Conservation (phyloP, 2,329 filamentous ascomycete species). For the Exserohilum turcica region DNA sequence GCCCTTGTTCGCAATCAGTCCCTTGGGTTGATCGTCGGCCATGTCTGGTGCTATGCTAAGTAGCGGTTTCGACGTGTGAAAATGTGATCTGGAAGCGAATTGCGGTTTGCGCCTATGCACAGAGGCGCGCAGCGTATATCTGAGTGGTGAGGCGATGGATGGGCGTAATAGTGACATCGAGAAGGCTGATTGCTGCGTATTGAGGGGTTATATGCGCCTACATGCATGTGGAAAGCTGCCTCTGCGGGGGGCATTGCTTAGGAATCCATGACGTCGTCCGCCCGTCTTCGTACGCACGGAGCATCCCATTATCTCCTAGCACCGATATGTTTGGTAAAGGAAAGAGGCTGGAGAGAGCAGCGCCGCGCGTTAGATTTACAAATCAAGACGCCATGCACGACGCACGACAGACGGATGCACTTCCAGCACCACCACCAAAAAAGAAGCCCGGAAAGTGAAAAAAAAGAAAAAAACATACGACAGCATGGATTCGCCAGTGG, state of each 20-base stretch:
- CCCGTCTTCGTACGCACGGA: not conserved
- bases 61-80: slow-evolving; percentile 28
- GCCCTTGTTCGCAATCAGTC: slow-evolving; percentile 65
- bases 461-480: too few relatives aligned
- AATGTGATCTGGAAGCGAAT: slow-evolving; percentile 16
- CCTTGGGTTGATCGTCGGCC: slow-evolving; percentile 53
- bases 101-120: slow-evolving; percentile 15
- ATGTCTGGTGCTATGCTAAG: slow-evolving; percentile 28
- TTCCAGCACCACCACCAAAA: too few relatives aligned
- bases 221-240: slow-evolving; percentile 1
- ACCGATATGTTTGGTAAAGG: not conserved
- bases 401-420: too few relatives aligned
- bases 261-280: slow-evolving; percentile 20
- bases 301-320: not conserved
- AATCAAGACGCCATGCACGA: not conserved
- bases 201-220: slow-evolving; percentile 34
- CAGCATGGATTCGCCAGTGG: too few relatives aligned
- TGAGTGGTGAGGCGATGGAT: slow-evolving; percentile 22
- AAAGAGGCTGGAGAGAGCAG: not conserved
- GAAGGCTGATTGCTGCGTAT: slow-evolving; percentile 7
- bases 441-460: too few relatives aligned
- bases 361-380: not conserved
- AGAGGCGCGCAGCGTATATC: slow-evolving; percentile 16
- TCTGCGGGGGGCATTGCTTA: slow-evolving; percentile 10
- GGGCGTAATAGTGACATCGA: slow-evolving; percentile 30